Conservation (phyloP, 23 red algal species). For the Gracilaria vermiculophylla region DNA sequence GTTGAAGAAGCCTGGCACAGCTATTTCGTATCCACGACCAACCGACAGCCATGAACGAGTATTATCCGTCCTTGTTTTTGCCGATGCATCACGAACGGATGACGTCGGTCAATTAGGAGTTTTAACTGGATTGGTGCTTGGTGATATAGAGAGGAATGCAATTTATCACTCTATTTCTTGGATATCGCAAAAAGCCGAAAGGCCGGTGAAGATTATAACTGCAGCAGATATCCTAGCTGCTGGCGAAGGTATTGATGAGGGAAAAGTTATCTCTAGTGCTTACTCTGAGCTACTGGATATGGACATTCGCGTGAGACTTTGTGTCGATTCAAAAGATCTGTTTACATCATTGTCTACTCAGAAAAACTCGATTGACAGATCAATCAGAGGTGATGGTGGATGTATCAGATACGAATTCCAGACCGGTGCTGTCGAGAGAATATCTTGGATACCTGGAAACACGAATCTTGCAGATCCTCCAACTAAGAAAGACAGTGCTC, state of each 20-base stretch:
- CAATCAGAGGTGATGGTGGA: neutral
- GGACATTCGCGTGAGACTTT: neutral
- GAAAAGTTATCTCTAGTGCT: neutral
- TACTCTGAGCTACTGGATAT: neutral
- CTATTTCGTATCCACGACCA: too few relatives aligned
- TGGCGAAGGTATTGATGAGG: slow-evolving; percentile 11
- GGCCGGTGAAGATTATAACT: neutral
- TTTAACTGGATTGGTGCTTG: too few relatives aligned
- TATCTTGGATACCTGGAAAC: too few relatives aligned
- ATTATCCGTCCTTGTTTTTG: too few relatives aligned
- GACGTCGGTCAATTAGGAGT: too few relatives aligned
- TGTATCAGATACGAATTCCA: neutral
- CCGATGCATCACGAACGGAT: too few relatives aligned
- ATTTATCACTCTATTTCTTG: neutral
- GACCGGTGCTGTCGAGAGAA: neutral
- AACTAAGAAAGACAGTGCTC: too few relatives aligned
- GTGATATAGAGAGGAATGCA: too few relatives aligned
- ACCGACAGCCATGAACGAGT: too few relatives aligned
- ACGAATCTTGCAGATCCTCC: too few relatives aligned
- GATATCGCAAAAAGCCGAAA: neutral
- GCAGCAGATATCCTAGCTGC: slow-evolving; percentile 31
- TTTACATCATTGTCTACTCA: slow-evolving; percentile 30
- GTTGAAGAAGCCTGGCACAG: too few relatives aligned
- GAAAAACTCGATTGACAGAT: neutral
- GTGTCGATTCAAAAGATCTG: slow-evolving; percentile 29